A percentile compares a stretch with the other conserved stretches of the same genome.
Conservation (phyloP, 148 eudicot genomes). For the Salicornia ramosissima region DNA sequence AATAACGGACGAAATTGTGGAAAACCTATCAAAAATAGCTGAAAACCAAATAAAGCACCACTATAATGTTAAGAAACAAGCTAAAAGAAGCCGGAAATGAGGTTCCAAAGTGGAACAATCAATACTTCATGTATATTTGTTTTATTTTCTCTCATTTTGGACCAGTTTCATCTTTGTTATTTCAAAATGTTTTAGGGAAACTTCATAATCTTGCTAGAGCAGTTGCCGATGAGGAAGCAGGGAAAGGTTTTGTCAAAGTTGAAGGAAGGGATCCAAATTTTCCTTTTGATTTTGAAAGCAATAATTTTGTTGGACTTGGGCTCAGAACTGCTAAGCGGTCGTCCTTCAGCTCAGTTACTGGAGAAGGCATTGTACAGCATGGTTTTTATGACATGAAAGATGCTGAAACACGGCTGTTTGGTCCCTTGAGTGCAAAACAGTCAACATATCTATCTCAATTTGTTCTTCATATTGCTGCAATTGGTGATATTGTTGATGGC, state of each 20-base stretch:
- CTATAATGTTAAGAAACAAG: too few species aligned
- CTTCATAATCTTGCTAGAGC: conserved; percentile 99
- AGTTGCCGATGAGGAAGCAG: conserved; percentile 86
- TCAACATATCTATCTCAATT: conserved; percentile 91
- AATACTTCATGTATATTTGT: too few species aligned
- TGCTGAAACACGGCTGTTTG: conserved; percentile 69
- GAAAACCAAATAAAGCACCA: too few species aligned
- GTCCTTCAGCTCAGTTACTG: conserved; percentile 33
- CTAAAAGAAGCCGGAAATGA: too few species aligned
- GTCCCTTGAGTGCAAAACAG: conserved; percentile 64
- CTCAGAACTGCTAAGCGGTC: conserved; percentile 51
- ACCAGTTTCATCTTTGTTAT: not conserved
- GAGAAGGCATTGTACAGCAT: conserved; percentile 44
- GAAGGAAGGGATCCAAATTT: conserved; percentile 53
- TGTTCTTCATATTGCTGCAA: conserved; percentile 95
- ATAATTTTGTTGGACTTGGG: conserved; percentile 83
- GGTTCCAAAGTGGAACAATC: too few species aligned
- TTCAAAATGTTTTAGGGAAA: conserved; percentile 53
- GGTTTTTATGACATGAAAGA: conserved; percentile 61
- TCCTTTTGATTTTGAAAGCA: conserved; percentile 41
- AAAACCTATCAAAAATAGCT: too few species aligned
- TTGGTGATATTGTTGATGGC: conserved; percentile 99
- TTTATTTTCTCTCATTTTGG: not conserved
- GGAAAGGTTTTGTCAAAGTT: conserved; percentile 42
- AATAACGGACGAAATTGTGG: too few species aligned